Evolutionary conservation across 495 filamentous ascomycete species (phyloP).

Genomic region (Parathielavia appendiculata): DNA sequence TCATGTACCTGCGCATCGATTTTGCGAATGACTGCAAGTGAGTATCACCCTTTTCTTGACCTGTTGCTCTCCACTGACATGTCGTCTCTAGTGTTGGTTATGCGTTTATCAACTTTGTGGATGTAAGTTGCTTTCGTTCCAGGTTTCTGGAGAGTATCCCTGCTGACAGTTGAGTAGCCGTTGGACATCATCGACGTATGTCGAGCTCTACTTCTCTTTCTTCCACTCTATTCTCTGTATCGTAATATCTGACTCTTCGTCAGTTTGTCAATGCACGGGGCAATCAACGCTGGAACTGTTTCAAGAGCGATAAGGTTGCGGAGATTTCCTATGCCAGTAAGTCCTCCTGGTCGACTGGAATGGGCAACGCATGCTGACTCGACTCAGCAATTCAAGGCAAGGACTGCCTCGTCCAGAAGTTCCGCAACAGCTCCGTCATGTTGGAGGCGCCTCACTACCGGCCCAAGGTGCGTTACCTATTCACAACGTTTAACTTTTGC

Average conservation of each 20-base stretch:
- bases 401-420: conserved; percentile 86
- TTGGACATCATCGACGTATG: conserved; percentile 68
- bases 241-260: conserved; percentile 28
- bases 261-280: conserved; percentile 71
- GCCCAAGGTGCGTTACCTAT: conserved; percentile 59
- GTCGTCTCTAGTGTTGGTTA: conserved; percentile 73
- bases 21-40: conserved; percentile 88
- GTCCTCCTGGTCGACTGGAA: conserved; percentile 29
- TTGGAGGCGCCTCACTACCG: conserved; percentile 72
- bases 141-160: background rate
- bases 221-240: background rate
- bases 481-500: background rate
- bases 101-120: conserved; percentile 92
- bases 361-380: conserved; percentile 13
- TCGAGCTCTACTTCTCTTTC: background rate
- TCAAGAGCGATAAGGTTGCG: conserved; percentile 76
- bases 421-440: conserved; percentile 95
- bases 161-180: conserved; percentile 48
- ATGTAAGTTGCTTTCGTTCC: conserved; percentile 49
- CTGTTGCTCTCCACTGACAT: conserved; percentile 24
- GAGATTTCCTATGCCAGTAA: conserved; percentile 91
- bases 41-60: conserved; percentile 26
- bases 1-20: conserved; percentile 92
- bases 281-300: conserved; percentile 75
- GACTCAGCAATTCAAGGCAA: conserved; percentile 77